phyloP scores from a whole-genome alignment of 495 filamentous ascomycete genomes.

The Aspergillus bertholletiae region DNA sequence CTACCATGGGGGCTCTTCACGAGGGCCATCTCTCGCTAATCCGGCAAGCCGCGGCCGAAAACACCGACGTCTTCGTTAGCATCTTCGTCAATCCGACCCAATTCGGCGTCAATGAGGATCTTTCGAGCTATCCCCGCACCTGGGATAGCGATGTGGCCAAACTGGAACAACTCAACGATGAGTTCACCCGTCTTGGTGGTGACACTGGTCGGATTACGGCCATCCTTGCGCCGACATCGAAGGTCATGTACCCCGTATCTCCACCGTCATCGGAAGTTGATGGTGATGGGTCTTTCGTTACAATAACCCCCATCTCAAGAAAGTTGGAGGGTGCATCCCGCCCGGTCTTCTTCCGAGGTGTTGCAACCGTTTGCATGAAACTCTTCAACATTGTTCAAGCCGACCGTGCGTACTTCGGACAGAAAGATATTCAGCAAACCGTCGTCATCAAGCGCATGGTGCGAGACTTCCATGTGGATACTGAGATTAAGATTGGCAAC shows the following conservation, averaged over 20 bases:
- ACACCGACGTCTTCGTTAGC: slow-evolving; percentile 79
- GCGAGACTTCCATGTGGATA: slow-evolving; percentile 79
- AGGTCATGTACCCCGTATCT: slow-evolving; percentile 81
- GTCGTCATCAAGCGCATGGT: slow-evolving; percentile 86
- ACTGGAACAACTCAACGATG: slow-evolving; percentile 64
- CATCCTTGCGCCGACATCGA: slow-evolving; percentile 79
- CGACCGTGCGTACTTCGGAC: slow-evolving; percentile 90
- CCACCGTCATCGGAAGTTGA: slow-evolving; percentile 77
- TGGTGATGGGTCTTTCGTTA: slow-evolving; percentile 87
- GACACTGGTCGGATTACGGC: slow-evolving; percentile 66
- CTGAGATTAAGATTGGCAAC: slow-evolving; percentile 65
- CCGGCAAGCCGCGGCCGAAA: slow-evolving; percentile 78
- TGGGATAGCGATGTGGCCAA: slow-evolving; percentile 71
- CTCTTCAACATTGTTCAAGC: slow-evolving; percentile 89
- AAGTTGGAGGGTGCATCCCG: slow-evolving; percentile 79
- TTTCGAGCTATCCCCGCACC: slow-evolving; percentile 85
- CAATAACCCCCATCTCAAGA: slow-evolving; percentile 75
- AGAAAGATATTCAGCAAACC: slow-evolving; percentile 97
- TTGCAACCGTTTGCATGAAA: slow-evolving; percentile 97
- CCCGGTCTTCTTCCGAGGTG: slow-evolving; percentile 95
- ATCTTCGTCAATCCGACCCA: slow-evolving; percentile 97
- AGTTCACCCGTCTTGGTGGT: slow-evolving; percentile 55
- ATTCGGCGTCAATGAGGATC: slow-evolving; percentile 87
- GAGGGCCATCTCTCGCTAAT: slow-evolving; percentile 85
- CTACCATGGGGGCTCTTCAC: slow-evolving; percentile 96